phyloP scores from a whole-genome alignment of 1,284 basidiomycete species.

The Phylloboletellus chloephorus region DNA sequence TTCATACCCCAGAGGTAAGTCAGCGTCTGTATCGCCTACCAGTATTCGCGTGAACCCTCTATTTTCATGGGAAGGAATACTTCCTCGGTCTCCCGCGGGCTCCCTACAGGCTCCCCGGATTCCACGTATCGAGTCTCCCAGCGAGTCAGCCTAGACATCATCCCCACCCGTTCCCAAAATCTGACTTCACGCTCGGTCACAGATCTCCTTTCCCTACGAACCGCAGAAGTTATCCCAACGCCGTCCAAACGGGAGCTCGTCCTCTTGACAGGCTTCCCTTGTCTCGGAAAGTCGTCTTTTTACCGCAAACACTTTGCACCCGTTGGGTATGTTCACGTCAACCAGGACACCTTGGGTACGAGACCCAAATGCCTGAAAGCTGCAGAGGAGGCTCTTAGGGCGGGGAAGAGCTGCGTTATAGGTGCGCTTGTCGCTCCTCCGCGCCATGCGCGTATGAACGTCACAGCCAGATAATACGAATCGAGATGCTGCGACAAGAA shows the following conservation, averaged over 20 bases:
- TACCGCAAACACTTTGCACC: constrained; percentile 67
- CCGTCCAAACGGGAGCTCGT: constrained; percentile 50
- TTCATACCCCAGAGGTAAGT: constrained; percentile 64
- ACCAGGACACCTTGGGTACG: constrained; percentile 78
- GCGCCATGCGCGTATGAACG: not conserved
- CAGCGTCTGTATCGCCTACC: not conserved
- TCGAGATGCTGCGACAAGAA: constrained; percentile 63
- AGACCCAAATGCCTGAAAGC: constrained; percentile 70
- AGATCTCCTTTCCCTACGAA: constrained; percentile 53
- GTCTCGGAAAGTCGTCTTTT: constrained; percentile 83
- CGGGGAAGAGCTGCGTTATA: constrained; percentile 67
- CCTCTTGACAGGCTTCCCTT: constrained; percentile 85
- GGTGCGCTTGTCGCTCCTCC: constrained; percentile 41
- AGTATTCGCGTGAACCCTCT: not conserved
- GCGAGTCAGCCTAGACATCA: constrained; percentile 32
- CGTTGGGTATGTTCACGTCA: constrained; percentile 72
- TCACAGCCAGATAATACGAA: constrained; percentile 76
- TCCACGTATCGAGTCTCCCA: constrained; percentile 50
- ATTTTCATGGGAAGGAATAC: constrained; percentile 56
- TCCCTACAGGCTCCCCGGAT: constrained; percentile 51
- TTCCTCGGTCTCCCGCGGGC: constrained; percentile 58
- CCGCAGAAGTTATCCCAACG: constrained; percentile 26
- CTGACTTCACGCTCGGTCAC: constrained; percentile 38
- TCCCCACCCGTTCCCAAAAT: not conserved
- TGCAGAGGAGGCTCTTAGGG: constrained; percentile 51